Evolutionary conservation across 441 rosid genomes (phyloP).

Genomic region (Populus hybrid): DNA sequence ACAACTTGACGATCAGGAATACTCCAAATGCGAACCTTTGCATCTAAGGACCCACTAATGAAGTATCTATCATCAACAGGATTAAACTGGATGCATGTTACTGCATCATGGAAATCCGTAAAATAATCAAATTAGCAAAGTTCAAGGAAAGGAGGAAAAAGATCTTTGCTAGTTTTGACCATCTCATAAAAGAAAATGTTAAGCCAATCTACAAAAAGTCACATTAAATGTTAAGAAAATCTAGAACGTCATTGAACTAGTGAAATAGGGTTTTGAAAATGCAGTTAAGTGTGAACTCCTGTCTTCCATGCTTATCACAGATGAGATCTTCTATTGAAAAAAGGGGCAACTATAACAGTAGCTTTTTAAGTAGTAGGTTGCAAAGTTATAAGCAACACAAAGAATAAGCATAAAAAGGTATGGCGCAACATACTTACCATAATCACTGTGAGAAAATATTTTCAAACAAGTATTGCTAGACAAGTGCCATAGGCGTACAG

Average conservation of each 20-base stretch:
- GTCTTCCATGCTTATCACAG: neutral
- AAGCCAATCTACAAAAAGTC: neutral
- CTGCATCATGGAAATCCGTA: slow-evolving; percentile 43
- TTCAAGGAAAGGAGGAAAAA: slow-evolving; percentile 1
- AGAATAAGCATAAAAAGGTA: slow-evolving; percentile 11
- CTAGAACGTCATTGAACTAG: neutral
- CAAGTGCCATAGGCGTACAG: slow-evolving; percentile 69
- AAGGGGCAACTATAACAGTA: neutral
- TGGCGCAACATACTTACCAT: slow-evolving; percentile 45
- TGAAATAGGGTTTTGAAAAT: neutral
- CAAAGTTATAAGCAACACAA: neutral
- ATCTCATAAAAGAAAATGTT: neutral
- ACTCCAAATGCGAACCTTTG: slow-evolving; percentile 98
- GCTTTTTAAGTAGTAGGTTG: neutral
- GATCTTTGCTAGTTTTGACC: neutral
- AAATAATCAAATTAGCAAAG: slow-evolving; percentile 19
- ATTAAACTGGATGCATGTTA: slow-evolving; percentile 98
- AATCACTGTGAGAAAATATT: slow-evolving; percentile 60
- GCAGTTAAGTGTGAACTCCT: neutral
- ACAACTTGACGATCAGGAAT: slow-evolving; percentile 94
- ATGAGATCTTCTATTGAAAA: neutral
- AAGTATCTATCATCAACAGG: slow-evolving; percentile 96
- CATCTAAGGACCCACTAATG: slow-evolving; percentile 96
- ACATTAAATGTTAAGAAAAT: neutral
- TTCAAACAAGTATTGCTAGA: slow-evolving; percentile 52